Evolutionary conservation across 495 filamentous ascomycete species (phyloP).

Genomic region (Daldinia decipiens): DNA sequence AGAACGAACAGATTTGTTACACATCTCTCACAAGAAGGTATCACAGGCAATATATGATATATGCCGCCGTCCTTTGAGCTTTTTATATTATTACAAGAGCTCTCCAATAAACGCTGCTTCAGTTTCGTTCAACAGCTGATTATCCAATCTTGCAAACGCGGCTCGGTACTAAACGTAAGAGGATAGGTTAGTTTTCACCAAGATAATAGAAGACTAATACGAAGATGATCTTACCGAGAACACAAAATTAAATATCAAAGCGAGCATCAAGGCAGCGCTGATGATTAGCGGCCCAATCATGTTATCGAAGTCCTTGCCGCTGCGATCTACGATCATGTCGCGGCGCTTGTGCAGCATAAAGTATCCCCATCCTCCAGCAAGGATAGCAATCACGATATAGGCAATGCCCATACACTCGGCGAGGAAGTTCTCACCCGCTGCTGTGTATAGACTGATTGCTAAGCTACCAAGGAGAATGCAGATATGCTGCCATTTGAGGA

Average conservation of each 20-base stretch:
- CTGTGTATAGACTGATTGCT: constrained; percentile 86
- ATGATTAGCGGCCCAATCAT: constrained; percentile 84
- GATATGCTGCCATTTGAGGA: constrained; percentile 97
- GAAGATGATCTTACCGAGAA: constrained; percentile 69
- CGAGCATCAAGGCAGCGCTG: constrained; percentile 78
- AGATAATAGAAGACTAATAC: background rate
- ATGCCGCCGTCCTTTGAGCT: background rate
- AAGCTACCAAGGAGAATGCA: constrained; percentile 83
- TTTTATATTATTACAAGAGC: constrained; percentile 29
- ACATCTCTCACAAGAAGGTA: constrained; percentile 14
- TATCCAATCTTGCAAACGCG: constrained; percentile 40
- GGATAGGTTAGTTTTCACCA: constrained; percentile 15
- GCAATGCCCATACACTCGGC: constrained; percentile 79
- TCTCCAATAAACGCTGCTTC: constrained; percentile 41
- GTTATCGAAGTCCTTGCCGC: constrained; percentile 93
- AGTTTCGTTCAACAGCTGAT: constrained; percentile 36
- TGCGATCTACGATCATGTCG: constrained; percentile 81
- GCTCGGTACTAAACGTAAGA: constrained; percentile 47
- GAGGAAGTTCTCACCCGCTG: constrained; percentile 77
- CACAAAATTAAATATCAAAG: constrained; percentile 86
- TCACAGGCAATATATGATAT: background rate
- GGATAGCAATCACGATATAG: constrained; percentile 83
- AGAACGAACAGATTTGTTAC: constrained; percentile 32
- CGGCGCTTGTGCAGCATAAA: constrained; percentile 79
- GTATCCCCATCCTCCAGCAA: constrained; percentile 88